Evolutionary conservation across 257 asterid genomes (phyloP), one percentile per base, ranked within the genome.

Genomic region (Solanum virginianum): DNA sequence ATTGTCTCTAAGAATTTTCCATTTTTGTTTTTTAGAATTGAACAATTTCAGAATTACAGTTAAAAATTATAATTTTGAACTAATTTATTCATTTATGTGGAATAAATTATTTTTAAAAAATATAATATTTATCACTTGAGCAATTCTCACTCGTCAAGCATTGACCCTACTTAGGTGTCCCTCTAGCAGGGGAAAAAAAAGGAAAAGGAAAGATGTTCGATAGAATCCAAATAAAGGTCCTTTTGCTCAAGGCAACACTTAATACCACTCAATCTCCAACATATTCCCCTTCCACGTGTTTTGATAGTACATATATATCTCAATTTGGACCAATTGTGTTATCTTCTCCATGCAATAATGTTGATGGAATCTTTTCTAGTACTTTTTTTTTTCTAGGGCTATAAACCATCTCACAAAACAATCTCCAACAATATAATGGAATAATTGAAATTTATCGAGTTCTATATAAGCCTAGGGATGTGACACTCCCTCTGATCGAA

Each of bases 261-360:
- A 80, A 87, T 75, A 75, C 82, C 86, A 87, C 80, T 80, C 66
- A 88, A 81, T 45, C 56, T 69, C 72, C 69, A 84, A 70, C 88
- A 88, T 56, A 6, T 59, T 80, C 84, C 85, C 80, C 87, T 85
- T 77, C 85, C 82, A 77, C 62, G n/a, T 29, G 72, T 82, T 87
- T 87, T 84, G 55, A 87, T 53, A 80, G 20, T 8, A 11, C 43
- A 24, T 63, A 15, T 7, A 17, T 60, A 15, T 53, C 39, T 7
- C 18, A 68, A 10, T 82, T 86, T 79, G 2, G 86, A 82, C 85
- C 85, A 81, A 47, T 8, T 80, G 65, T 20, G 20, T 45, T 13
- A 75, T 24, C 1, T 75, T 49, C 5, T 47, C 8, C 13, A 11
- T 47, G 81, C 41, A 47, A 24, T 22, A 69, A 69, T 69, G 53